Conservation (phyloP, 768 basidiomycete species). For the Neoboletus subvelutipes region DNA sequence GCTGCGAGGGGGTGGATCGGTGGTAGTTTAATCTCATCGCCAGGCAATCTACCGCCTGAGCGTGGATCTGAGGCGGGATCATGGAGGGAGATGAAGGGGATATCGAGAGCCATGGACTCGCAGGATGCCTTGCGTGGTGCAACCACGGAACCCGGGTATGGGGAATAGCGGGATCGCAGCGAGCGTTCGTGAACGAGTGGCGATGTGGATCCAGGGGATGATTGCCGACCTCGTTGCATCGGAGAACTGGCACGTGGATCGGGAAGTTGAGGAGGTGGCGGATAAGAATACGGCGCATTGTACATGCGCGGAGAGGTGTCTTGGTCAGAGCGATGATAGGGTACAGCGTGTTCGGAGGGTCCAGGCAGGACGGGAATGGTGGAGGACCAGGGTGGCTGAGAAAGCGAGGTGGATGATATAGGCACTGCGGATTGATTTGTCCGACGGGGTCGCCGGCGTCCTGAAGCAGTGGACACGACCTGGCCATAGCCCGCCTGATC, state of each 20-base stretch:
- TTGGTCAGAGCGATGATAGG: constrained; percentile 28
- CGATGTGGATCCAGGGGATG: constrained; percentile 27
- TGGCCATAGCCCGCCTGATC: constrained; percentile 88
- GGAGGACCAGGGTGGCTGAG: constrained; percentile 48
- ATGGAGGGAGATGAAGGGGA: constrained; percentile 36
- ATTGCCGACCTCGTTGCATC: constrained; percentile 31
- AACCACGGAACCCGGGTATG: constrained; percentile 39
- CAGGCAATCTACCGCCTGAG: constrained; percentile 21
- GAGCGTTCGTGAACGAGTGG: constrained; percentile 27
- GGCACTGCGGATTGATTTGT: constrained; percentile 41
- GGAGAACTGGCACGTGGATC: constrained; percentile 29
- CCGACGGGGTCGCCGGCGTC: constrained; percentile 61
- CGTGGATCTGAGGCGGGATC: constrained; percentile 31
- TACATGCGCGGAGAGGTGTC: constrained; percentile 27
- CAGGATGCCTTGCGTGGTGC: constrained; percentile 26
- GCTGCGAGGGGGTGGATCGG: constrained; percentile 40
- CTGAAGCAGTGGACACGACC: constrained; percentile 60
- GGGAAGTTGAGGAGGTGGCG: constrained; percentile 29
- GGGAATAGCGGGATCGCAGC: constrained; percentile 40
- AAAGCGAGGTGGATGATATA: constrained; percentile 31
- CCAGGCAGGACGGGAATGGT: constrained; percentile 39
- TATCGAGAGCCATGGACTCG: constrained; percentile 34
- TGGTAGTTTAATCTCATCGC: constrained; percentile 41
- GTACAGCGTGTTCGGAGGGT: constrained; percentile 20
- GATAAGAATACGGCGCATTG: constrained; percentile 29